Conservation (phyloP, 192 early-diverging fungal genomes). For the Chytriomyces hyalinus region DNA sequence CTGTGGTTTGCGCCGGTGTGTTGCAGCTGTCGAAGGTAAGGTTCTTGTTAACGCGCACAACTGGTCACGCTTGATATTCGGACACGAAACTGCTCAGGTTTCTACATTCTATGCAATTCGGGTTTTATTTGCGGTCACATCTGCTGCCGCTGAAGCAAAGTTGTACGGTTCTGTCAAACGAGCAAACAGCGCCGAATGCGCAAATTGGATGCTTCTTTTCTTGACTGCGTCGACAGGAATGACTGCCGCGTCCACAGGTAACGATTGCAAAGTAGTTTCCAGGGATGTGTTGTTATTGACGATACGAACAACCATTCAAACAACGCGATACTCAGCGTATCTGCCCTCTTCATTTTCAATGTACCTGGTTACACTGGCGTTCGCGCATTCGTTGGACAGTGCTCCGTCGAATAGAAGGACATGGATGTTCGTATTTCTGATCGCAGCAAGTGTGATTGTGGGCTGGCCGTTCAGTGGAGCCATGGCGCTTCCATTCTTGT, state of each 20-base stretch:
- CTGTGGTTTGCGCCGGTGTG: constrained; percentile 19
- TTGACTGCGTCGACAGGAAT: constrained; percentile 80
- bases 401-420: constrained; percentile 58
- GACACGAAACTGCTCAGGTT: constrained; percentile 34
- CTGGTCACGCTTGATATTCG: too few relatives aligned
- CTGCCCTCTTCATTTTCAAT: constrained; percentile 94
- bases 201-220: constrained; percentile 67
- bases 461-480: constrained; percentile 90
- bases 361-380: constrained; percentile 79
- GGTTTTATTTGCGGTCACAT: constrained; percentile 63
- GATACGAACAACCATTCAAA: background rate
- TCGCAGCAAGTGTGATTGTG: constrained; percentile 66
- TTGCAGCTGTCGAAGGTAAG: too few relatives aligned
- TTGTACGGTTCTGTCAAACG: constrained; percentile 70
- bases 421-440: constrained; percentile 62
- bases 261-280: background rate
- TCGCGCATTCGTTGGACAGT: constrained; percentile 66
- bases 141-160: constrained; percentile 69
- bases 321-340: constrained; percentile 58
- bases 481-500: constrained; percentile 74
- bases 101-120: constrained; percentile 81
- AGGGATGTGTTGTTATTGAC: constrained; percentile 10
- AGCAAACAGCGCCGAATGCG: constrained; percentile 68
- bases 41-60: too few relatives aligned
- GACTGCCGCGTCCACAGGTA: constrained; percentile 81